These are phyloP conservation scores for Fusarium transvaalense DNA, from an alignment of 2,329 filamentous ascomycete species.

Conservation along the genomic window DNA sequence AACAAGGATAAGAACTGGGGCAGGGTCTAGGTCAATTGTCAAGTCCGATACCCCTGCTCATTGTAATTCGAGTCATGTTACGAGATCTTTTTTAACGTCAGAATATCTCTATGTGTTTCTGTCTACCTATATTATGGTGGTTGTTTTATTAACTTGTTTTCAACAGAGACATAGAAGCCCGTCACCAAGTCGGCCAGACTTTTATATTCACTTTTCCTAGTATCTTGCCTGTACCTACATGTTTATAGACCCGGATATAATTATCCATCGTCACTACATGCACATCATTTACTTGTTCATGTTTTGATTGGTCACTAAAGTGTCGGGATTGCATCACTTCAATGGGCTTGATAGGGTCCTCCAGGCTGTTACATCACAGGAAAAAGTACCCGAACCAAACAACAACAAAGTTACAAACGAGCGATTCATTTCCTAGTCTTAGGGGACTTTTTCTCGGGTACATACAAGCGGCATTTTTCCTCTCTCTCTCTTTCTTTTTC, in stretches of 20 bases:
- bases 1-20: background rate
- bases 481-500: background rate
- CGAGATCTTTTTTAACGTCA: background rate
- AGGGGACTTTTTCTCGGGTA: background rate
- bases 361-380: background rate
- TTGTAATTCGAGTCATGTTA: slow-evolving; percentile 1
- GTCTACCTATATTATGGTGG: no score
- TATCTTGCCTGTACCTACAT: no score
- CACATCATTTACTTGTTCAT: slow-evolving; percentile 7
- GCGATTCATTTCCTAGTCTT: background rate
- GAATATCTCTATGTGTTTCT: no score
- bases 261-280: background rate
- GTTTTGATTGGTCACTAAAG: slow-evolving; percentile 2
- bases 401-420: background rate
- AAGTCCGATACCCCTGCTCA: background rate
- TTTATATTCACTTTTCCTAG: background rate
- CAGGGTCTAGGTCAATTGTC: slow-evolving; percentile 2
- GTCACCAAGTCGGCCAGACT: no score
- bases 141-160: no score
- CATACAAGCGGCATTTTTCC: background rate
- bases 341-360: background rate
- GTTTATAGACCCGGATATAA: slow-evolving; percentile 9
- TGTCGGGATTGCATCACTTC: slow-evolving; percentile 6
- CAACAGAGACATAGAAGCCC: no score
- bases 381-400: background rate